Base-by-base conservation (phyloP, 2,329 filamentous ascomycete species). In the Amesomyces nigricolor region DNA sequence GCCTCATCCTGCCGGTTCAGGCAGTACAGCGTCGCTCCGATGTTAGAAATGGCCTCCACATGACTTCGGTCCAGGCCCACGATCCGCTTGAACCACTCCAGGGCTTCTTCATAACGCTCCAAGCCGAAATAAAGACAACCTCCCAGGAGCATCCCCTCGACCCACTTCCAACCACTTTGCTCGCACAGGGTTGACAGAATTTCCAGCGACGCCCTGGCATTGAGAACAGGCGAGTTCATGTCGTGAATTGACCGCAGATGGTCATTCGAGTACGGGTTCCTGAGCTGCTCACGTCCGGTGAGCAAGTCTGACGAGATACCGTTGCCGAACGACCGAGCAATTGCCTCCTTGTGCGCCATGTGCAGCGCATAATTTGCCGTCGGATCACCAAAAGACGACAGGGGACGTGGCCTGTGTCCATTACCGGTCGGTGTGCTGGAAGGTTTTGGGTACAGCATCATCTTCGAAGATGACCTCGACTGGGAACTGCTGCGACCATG, bases 71-170 rank as follows among this genome's bases (percentile, higher is more conserved):
- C 78, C 50, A 85, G 63, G 43, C 71, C 70, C 42, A 79, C 72
- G 57, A 86, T 80, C 60, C 85, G 83, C 57, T 78, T 82, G 68
- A 90, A 92, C 85, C 86, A 90, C 58, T 84, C 79, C 46, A 88
- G 70, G 14, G 88, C 86, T 60, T 89, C 86, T 59, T 88, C 81
- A 67, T 94, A 95, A 66, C 89, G 85, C 59, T 90, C 89, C 13
- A 97, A 73, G 7, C 89, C 91, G 72, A 97, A 97, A 48, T 92
- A 87, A 56, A 99, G 76, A 72, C 94, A 97, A 2, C 94, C 94
- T 39, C 88, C 90, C 6, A 97, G 76, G 39, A 97, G 76, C 76
- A 97, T 91, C 2, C 94, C 94, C 67, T 97, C 92, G 51, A 91
- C 81, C 94, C 94, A 99, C 63, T 84, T 81, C 88, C 89, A 94